Conservation (phyloP, 257 asterid genomes). For the Verbascum thapsus region DNA sequence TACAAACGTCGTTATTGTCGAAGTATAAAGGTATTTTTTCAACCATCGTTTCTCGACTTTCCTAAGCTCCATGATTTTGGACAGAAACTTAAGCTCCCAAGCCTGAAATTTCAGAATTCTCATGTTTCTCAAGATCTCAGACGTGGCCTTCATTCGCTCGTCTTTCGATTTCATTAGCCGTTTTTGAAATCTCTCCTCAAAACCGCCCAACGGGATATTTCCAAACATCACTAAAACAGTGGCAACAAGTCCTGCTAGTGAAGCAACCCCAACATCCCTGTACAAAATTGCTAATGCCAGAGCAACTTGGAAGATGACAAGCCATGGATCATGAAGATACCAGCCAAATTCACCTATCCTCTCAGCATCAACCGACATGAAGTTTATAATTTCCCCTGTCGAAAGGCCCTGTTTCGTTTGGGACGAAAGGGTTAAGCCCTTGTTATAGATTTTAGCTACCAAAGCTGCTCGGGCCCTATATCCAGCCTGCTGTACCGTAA, state of each 20-base stretch:
- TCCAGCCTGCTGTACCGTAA: conserved; percentile 77
- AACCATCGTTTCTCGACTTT: conserved; percentile 72
- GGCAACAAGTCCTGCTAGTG: conserved; percentile 62
- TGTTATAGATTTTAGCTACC: conserved; percentile 69
- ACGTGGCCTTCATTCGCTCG: conserved; percentile 81
- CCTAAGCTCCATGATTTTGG: conserved; percentile 61
- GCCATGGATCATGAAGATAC: conserved; percentile 92
- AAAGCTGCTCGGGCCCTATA: conserved; percentile 77
- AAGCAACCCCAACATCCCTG: conserved; percentile 75
- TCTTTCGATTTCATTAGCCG: conserved; percentile 80
- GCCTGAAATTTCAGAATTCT: conserved; percentile 92
- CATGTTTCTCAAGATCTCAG: conserved; percentile 92
- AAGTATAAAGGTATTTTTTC: conserved; percentile 55
- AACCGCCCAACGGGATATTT: conserved; percentile 66
- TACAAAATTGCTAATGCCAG: conserved; percentile 67
- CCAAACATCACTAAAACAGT: conserved; percentile 69
- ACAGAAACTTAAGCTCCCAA: conserved; percentile 85
- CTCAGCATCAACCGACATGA: conserved; percentile 89
- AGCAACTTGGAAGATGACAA: conserved; percentile 59
- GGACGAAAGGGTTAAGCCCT: conserved; percentile 70
- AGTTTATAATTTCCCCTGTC: conserved; percentile 79
- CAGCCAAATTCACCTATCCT: conserved; percentile 79
- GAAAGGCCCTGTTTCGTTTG: conserved; percentile 77
- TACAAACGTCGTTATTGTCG: conserved; percentile 52
- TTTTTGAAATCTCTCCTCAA: conserved; percentile 71